Base-by-base conservation (phyloP, 352 stramenopile species). In the Phytophthora macrochlamydospora region DNA sequence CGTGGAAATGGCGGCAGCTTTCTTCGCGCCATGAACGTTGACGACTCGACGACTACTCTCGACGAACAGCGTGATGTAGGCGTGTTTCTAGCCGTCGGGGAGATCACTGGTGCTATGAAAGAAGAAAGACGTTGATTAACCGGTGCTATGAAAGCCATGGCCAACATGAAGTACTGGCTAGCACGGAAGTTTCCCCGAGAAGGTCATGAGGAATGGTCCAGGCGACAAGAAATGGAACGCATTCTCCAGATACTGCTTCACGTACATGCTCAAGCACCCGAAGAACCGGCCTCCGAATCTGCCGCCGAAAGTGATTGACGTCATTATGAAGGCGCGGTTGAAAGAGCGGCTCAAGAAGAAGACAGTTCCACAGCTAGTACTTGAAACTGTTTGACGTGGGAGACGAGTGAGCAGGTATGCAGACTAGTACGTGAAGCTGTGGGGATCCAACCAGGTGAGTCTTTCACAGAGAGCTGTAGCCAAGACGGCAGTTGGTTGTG, bases 381-480 rank as follows among this genome's bases (percentile, higher is more conserved):
- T 45, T 14, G 18, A 4, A 14, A 24, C 18, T 24, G 18, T 24
- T 24, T 24, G 18, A 0, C 18, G 18, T 24, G 18, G 37, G 37
- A 43, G 37, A 43, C 4, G 38, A 14, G 18, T 14, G 2, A 45
- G 38, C 3, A 45, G 18, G 18, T 45, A 45, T 45, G 18, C 37
- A 4, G 6, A 55, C 6, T 4, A 38, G 4, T 38, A 42, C 7
- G 9, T 55, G 49, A 55, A 37, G 18, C 32, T 37, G 33, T 28
- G 52, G 43, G 33, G 35, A 31, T 32, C 31, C 32, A 37, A 32
- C 31, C 43, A 62, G 54, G 56, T 42, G 42, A 38, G 29, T 46
- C 30, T 28, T 7, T 30, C 33, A 45, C 51, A 57, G 29, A 32
- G n/a, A 37, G 50, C 50, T n/a, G 4, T 14, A 45, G 38, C 2